Conservation (phyloP, 2,329 filamentous ascomycete genomes). For the Colletotrichum paranaense region DNA sequence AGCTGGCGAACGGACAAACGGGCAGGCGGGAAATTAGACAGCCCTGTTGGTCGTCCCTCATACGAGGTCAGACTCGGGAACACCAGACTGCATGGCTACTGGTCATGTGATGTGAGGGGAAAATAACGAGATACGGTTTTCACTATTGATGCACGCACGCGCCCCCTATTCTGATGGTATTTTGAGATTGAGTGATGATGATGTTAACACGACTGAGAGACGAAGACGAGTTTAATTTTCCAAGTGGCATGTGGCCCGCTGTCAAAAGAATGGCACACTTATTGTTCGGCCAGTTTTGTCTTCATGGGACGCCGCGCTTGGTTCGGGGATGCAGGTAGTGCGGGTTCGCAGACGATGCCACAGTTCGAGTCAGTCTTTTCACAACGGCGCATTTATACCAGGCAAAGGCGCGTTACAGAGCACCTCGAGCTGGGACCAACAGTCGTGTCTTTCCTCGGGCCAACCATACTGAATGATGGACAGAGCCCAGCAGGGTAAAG, state of each 20-base stretch:
- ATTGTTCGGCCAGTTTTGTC: background rate
- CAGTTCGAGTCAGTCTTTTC: background rate
- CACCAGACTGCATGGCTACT: background rate
- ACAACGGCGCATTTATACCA: background rate
- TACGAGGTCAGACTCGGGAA: conserved; percentile 15
- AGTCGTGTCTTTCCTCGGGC: too few relatives aligned
- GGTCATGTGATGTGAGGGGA: conserved; percentile 6
- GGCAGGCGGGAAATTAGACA: conserved; percentile 7
- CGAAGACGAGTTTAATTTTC: background rate
- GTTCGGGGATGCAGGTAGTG: background rate
- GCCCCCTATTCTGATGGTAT: background rate
- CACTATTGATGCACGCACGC: conserved; percentile 2
- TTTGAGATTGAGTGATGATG: background rate
- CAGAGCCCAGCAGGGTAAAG: background rate
- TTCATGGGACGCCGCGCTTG: background rate
- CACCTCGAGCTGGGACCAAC: background rate
- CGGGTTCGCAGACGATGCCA: background rate
- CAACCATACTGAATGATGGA: too few relatives aligned
- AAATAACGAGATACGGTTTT: conserved; percentile 13
- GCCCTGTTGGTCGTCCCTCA: conserved; percentile 6
- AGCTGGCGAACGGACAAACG: conserved; percentile 27
- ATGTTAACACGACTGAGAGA: background rate
- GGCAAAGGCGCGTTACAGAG: background rate
- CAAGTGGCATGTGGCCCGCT: conserved; percentile 17
- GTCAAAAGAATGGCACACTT: background rate